Conservation (phyloP, 2,329 filamentous ascomycete species). For the Botryotinia calthae region DNA sequence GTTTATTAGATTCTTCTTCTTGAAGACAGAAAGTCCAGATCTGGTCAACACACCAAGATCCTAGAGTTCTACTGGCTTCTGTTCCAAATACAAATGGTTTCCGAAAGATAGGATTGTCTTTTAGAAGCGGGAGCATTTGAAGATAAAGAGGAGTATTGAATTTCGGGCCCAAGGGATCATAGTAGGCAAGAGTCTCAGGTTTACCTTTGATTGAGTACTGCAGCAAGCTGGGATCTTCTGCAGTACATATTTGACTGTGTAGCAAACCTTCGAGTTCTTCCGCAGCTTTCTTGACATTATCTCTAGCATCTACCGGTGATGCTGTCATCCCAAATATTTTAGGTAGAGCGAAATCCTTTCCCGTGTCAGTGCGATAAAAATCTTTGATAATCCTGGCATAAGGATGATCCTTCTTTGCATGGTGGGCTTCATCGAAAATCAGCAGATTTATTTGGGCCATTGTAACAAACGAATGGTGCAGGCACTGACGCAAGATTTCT, state of each 20-base stretch:
- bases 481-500: slow-evolving; percentile 75
- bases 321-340: slow-evolving; percentile 95
- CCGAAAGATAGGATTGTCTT: slow-evolving; percentile 44
- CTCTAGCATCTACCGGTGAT: slow-evolving; percentile 83
- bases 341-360: slow-evolving; percentile 53
- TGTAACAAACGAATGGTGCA: slow-evolving; percentile 73
- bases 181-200: slow-evolving; percentile 58
- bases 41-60: slow-evolving; percentile 79
- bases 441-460: slow-evolving; percentile 86
- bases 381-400: slow-evolving; percentile 90
- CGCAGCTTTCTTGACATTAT: slow-evolving; percentile 68
- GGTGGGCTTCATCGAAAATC: slow-evolving; percentile 94
- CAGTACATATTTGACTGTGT: slow-evolving; percentile 80
- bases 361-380: slow-evolving; percentile 59
- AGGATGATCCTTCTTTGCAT: slow-evolving; percentile 89
- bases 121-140: slow-evolving; percentile 52
- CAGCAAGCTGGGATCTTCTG: slow-evolving; percentile 57
- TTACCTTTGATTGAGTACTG: slow-evolving; percentile 58
- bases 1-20: slow-evolving; percentile 58
- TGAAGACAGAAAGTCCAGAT: slow-evolving; percentile 72
- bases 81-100: slow-evolving; percentile 50
- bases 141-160: slow-evolving; percentile 65
- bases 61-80: slow-evolving; percentile 63
- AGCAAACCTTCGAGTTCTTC: slow-evolving; percentile 72
- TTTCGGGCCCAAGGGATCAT: slow-evolving; percentile 46